Percentiles rank a stretch among this genome's conserved stretches.
Evolutionary conservation across 768 basidiomycete species (phyloP).

Genomic region (Sporobolomyces phaffii): DNA sequence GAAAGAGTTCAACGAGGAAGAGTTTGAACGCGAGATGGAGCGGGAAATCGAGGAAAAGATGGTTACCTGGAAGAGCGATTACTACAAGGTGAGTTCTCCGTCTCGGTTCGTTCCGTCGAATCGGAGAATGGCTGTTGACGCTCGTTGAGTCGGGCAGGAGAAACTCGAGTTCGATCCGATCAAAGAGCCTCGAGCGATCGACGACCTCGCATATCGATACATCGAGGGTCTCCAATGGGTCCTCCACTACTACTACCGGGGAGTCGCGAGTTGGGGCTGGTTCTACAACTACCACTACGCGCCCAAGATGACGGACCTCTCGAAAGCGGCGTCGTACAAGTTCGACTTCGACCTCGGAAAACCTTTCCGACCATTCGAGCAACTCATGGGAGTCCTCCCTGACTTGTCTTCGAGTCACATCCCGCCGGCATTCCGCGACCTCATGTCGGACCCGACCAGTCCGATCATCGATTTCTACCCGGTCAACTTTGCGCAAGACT

Average conservation of each 20-base stretch:
- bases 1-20: constrained; percentile 57
- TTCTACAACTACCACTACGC: constrained; percentile 98
- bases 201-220: constrained; percentile 68
- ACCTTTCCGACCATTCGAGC: constrained; percentile 89
- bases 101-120: background rate
- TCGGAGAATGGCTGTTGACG: background rate
- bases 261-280: constrained; percentile 97
- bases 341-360: constrained; percentile 79
- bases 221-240: constrained; percentile 97
- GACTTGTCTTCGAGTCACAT: constrained; percentile 82
- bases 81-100: constrained; percentile 65
- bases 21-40: constrained; percentile 73
- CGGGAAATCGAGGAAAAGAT: constrained; percentile 70
- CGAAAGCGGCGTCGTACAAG: constrained; percentile 64
- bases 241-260: constrained; percentile 96
- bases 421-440: constrained; percentile 76
- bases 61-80: constrained; percentile 82
- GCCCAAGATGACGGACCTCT: constrained; percentile 77
- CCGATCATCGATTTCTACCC: constrained; percentile 95
- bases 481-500: constrained; percentile 76
- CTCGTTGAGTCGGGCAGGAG: constrained; percentile 51
- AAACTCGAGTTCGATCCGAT: constrained; percentile 79
- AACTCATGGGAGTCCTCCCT: constrained; percentile 96
- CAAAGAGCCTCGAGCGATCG: constrained; percentile 59
- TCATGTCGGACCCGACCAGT: constrained; percentile 79